These are phyloP conservation scores for Alternaria sp. DNA, from an alignment of 2,329 filamentous ascomycete genomes.

Conservation along the genomic window DNA sequence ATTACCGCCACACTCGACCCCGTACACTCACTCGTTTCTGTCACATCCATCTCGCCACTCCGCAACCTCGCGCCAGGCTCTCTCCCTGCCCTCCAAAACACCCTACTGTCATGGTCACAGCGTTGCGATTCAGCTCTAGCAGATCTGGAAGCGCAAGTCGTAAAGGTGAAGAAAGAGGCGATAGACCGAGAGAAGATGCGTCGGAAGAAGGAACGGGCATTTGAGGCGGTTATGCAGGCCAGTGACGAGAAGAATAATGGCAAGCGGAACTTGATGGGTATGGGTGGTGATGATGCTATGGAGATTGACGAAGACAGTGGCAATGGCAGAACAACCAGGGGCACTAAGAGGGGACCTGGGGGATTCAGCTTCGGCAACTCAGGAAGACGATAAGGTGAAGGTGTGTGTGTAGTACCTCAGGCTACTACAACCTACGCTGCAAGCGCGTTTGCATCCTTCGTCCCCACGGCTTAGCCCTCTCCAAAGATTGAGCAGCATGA, in stretches of 20 bases:
- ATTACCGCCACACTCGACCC: conserved; percentile 85
- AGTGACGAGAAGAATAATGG: conserved; percentile 41
- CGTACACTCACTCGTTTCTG: conserved; percentile 73
- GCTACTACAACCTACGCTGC: background rate
- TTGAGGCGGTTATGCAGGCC: conserved; percentile 42
- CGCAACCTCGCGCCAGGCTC: conserved; percentile 82
- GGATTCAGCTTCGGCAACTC: conserved; percentile 38
- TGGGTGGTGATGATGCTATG: conserved; percentile 46
- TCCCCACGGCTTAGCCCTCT: background rate
- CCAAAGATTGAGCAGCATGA: background rate
- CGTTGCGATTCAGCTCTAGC: conserved; percentile 77
- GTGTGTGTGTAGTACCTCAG: background rate
- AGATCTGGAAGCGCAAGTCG: conserved; percentile 79
- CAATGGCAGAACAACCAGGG: conserved; percentile 35
- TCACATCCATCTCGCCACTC: conserved; percentile 82
- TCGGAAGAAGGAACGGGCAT: conserved; percentile 53
- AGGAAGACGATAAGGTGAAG: conserved; percentile 40
- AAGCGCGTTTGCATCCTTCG: background rate
- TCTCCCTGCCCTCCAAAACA: conserved; percentile 71
- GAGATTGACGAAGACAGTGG: conserved; percentile 50
- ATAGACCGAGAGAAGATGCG: conserved; percentile 54
- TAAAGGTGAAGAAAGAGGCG: conserved; percentile 64
- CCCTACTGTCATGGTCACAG: conserved; percentile 77
- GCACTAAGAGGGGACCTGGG: conserved; percentile 42
- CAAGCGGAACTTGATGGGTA: conserved; percentile 33